Evolutionary conservation across 2,329 filamentous ascomycete species (phyloP).

Genomic region (Botrytis tulipae): DNA sequence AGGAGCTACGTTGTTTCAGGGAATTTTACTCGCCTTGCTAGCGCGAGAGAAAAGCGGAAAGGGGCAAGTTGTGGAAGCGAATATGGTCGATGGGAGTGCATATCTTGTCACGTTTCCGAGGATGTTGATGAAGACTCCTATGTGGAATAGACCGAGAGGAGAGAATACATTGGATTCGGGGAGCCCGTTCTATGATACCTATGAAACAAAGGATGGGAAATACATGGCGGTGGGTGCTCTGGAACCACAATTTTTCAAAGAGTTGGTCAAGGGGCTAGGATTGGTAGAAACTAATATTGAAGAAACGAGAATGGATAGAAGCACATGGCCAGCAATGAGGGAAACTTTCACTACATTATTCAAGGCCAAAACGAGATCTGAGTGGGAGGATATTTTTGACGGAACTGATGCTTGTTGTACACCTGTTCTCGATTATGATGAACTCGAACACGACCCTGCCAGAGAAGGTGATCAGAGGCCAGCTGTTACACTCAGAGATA

Average conservation of each 20-base stretch:
- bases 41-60: constrained; percentile 60
- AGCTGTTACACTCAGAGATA: constrained; percentile 64
- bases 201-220: constrained; percentile 74
- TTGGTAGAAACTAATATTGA: constrained; percentile 54
- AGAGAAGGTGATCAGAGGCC: constrained; percentile 69
- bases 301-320: constrained; percentile 55
- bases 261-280: constrained; percentile 64
- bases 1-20: constrained; percentile 76
- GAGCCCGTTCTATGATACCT: constrained; percentile 85
- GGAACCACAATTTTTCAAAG: constrained; percentile 80
- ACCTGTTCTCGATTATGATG: constrained; percentile 75
- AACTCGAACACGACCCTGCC: constrained; percentile 56
- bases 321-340: constrained; percentile 66
- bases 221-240: constrained; percentile 89
- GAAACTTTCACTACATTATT: constrained; percentile 62
- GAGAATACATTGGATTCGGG: constrained; percentile 80
- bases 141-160: constrained; percentile 65
- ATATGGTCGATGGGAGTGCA: constrained; percentile 89
- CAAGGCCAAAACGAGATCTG: constrained; percentile 62
- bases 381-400: constrained; percentile 88
- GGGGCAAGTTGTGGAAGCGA: constrained; percentile 90
- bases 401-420: constrained; percentile 89
- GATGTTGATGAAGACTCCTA: constrained; percentile 59
- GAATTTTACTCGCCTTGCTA: constrained; percentile 77
- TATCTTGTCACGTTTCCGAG: constrained; percentile 79